Evolutionary conservation across 2,329 filamentous ascomycete species (phyloP).

Genomic region (Teratosphaeriaceae sp.): DNA sequence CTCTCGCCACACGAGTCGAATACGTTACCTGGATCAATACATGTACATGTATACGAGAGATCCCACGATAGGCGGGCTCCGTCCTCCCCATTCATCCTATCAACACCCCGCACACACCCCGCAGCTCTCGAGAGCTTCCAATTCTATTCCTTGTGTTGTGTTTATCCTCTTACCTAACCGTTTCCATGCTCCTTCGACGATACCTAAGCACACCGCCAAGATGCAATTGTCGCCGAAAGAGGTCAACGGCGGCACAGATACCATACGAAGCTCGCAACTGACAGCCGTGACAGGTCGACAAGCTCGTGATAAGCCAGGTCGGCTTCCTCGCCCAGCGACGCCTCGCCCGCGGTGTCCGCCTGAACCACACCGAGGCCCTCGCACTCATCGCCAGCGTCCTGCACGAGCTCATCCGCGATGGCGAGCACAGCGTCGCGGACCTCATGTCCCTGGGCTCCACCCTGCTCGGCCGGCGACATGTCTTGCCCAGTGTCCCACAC

Average conservation of each 20-base stretch:
- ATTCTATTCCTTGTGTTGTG: background rate
- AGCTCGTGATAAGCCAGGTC: constrained; percentile 86
- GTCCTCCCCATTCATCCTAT: no score
- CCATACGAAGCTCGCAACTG: background rate
- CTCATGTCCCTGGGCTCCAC: constrained; percentile 88
- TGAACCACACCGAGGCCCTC: constrained; percentile 86
- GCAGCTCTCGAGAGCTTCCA: background rate
- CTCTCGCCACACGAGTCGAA: no score
- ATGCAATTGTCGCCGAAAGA: constrained; percentile 33
- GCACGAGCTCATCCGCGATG: constrained; percentile 97
- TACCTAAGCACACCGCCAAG: constrained; percentile 6
- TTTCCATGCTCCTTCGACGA: constrained; percentile 6
- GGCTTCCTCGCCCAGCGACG: constrained; percentile 81
- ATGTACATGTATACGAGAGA: no score
- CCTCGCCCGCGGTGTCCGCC: constrained; percentile 75
- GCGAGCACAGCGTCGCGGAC: constrained; percentile 81
- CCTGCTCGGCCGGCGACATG: constrained; percentile 89
- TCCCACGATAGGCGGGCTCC: no score
- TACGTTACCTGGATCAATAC: no score
- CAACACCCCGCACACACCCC: no score
- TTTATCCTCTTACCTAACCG: constrained; percentile 10
- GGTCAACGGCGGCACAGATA: constrained; percentile 13
- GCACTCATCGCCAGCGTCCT: constrained; percentile 81
- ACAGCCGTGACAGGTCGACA: constrained; percentile 64
- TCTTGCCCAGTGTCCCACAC: constrained; percentile 71